These are phyloP conservation scores for Bertia moriformis DNA, from an alignment of 2,329 filamentous ascomycete species.

Conservation along the genomic window DNA sequence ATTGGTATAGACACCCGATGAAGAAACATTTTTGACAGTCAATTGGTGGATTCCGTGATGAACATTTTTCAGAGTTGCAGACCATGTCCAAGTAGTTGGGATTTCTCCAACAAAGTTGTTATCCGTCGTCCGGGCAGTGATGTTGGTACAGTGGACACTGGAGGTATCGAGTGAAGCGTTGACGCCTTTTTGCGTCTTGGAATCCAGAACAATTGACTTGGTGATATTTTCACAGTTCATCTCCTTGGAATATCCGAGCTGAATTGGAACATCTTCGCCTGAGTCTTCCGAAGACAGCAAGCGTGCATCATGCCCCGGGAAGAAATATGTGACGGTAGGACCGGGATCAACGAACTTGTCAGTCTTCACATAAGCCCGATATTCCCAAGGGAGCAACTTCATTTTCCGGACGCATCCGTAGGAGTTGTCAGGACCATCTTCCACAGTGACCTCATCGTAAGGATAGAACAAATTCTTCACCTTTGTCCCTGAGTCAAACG, in stretches of 20 bases:
- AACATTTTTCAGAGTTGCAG: conserved; percentile 34
- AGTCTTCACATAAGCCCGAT: conserved; percentile 39
- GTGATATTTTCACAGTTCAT: conserved; percentile 46
- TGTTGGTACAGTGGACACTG: conserved; percentile 26
- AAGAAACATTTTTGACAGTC: conserved; percentile 36
- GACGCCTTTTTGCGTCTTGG: conserved; percentile 30
- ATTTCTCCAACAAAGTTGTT: conserved; percentile 31
- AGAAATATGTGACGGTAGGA: conserved; percentile 39
- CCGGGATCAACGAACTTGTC: conserved; percentile 29
- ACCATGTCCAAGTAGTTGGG: conserved; percentile 36
- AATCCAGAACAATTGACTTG: conserved; percentile 31
- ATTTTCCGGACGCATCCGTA: conserved; percentile 35
- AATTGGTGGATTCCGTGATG: conserved; percentile 45
- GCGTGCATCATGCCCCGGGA: conserved; percentile 38
- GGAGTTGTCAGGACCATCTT: conserved; percentile 23
- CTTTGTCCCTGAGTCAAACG: conserved; percentile 32
- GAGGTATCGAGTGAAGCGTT: conserved; percentile 24
- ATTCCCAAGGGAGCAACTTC: conserved; percentile 34
- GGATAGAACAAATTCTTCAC: conserved; percentile 48
- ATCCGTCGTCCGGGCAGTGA: conserved; percentile 15
- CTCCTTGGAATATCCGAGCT: conserved; percentile 39
- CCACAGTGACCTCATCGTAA: conserved; percentile 37
- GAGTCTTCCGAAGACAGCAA: conserved; percentile 23
- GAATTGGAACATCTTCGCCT: conserved; percentile 23
- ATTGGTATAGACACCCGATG: conserved; percentile 26